Evolutionary conservation across 805 yeast genomes (phyloP), one percentile per base, ranked within the genome.

Genomic region (Nakazawaea molendinolei): DNA sequence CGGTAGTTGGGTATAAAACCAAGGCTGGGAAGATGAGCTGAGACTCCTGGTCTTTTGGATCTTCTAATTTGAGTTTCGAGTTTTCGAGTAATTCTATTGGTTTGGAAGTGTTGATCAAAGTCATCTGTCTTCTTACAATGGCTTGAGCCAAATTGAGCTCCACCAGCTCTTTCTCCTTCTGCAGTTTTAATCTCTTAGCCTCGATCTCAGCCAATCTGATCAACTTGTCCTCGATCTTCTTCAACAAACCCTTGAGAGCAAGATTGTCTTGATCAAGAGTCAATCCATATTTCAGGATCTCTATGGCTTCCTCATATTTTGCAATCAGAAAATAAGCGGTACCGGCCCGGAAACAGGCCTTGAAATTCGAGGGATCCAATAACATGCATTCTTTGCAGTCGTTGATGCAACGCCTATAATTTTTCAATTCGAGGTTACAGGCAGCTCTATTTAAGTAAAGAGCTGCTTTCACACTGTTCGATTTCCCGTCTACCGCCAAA

Each of bases 381-480:
- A 61, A 53, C 43, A 92, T 60, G 5, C 86, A 86, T 33, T 67
- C 69, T 45, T 79, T 79, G 54, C 95, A 85, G 55, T 90, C 97
- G 44, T 81, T 83, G 44, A 92, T 79, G 52, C 95, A 85, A 37
- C 76, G 65, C 60, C 97, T 73, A 57, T 78, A 90, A 58, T 92
- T 92, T 48, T 79, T 71, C 47, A 92, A 61, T 51, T 84, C 95
- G 44, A 92, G 63, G 49, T 90, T 86, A 58, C 96, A 84, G 2
- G 95, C 96, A 1, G 97, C 95, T 41, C 95, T 70, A 56, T 92
- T 92, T 38, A 80, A 62, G 44, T 69, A 78, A 32, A 92, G 65
- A 0, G 90, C 76, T 3, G 75, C 70, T 24, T 74, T 73, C 18
- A 86, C 60, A 5, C 60, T 64, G 10, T 58, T 56, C 12, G 69